Evolutionary conservation across 208 protist species (phyloP), one percentile per base, ranked within the genome.

Genomic region (Porcisia hertigi): DNA sequence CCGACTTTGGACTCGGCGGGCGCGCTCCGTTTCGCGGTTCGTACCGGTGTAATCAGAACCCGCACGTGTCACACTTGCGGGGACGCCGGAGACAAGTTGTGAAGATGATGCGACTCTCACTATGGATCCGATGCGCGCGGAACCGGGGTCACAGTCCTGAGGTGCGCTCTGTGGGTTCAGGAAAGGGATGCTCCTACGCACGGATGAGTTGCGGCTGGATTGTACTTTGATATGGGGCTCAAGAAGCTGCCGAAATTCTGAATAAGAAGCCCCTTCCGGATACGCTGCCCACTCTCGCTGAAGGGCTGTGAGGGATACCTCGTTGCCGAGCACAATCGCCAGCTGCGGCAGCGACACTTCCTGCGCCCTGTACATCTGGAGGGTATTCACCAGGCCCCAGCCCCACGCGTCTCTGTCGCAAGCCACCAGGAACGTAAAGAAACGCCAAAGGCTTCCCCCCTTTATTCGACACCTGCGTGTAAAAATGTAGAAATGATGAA

Each of bases 11-110:
- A 82, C 30, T n/a, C 78, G 78, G 1, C 53, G 67, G 25, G 52
- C 3, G 8, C 78, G 78, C n/a, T 75, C 73, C 41, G 75, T 49
- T 36, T 75, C 78, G 45, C 78, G 78, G 47, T 82, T 82, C 3
- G 67, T 39, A 12, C 62, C 60, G 20, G 71, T 58, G 45, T 59
- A 45, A 36, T 59, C 49, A 39, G 20, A 41, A 45, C 25, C 55
- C 54, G 18, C 52, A 23, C n/a, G 11, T 41, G 11, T 1, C 1
- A 2, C 20, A 18, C 1, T 20, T 20, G 39, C 49, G 34, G 65
- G n/a, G 47, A 30, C 14, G 43, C 25, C 54, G 47, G 30, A 7
- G 4, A 16, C 43, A 9, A 5, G 16, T 55, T 55, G 45, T 30
- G 47, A 14, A 41, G 25, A n/a, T 1, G 6, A 11, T 23, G 4